Conservation (phyloP, 1,284 basidiomycete genomes). For the Melampsora larici-populina region DNA sequence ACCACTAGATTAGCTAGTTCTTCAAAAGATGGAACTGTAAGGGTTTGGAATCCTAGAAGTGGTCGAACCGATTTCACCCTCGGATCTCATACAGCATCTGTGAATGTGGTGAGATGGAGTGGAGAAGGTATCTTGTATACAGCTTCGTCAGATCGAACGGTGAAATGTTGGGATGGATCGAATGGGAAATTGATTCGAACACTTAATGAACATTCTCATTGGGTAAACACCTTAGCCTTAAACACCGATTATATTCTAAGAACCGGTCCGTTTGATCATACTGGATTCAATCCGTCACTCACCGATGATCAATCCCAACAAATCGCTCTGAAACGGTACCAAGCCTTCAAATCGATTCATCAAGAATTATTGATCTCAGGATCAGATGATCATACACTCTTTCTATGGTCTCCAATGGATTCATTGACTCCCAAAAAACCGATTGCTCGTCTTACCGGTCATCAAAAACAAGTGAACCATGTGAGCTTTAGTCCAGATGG, state of each 20-base stretch:
- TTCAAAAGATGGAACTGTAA: slow-evolving; percentile 92
- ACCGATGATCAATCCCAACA: slow-evolving; percentile 74
- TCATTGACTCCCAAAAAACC: slow-evolving; percentile 67
- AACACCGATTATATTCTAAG: slow-evolving; percentile 93
- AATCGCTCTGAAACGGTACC: slow-evolving; percentile 71
- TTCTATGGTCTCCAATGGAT: slow-evolving; percentile 69
- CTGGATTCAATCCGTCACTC: slow-evolving; percentile 63
- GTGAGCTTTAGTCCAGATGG: slow-evolving; percentile 95
- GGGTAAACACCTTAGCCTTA: slow-evolving; percentile 94
- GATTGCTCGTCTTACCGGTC: slow-evolving; percentile 80
- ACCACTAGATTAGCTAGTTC: slow-evolving; percentile 86
- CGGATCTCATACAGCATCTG: slow-evolving; percentile 87
- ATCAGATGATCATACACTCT: slow-evolving; percentile 90
- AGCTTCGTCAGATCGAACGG: slow-evolving; percentile 86
- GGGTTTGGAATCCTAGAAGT: slow-evolving; percentile 79
- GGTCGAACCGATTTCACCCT: slow-evolving; percentile 77
- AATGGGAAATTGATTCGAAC: slow-evolving; percentile 64
- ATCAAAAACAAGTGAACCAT: slow-evolving; percentile 92
- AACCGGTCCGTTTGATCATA: slow-evolving; percentile 92
- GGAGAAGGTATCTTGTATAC: slow-evolving; percentile 88
- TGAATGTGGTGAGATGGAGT: slow-evolving; percentile 95
- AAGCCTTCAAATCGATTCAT: slow-evolving; percentile 64
- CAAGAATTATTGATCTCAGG: slow-evolving; percentile 86
- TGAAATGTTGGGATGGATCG: slow-evolving; percentile 87
- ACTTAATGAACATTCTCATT: slow-evolving; percentile 92